Percentiles rank a stretch among this genome's conserved stretches.
Conservation (phyloP, 371 early-diverging fungal genomes). For the Dinochytrium kinnereticum region DNA sequence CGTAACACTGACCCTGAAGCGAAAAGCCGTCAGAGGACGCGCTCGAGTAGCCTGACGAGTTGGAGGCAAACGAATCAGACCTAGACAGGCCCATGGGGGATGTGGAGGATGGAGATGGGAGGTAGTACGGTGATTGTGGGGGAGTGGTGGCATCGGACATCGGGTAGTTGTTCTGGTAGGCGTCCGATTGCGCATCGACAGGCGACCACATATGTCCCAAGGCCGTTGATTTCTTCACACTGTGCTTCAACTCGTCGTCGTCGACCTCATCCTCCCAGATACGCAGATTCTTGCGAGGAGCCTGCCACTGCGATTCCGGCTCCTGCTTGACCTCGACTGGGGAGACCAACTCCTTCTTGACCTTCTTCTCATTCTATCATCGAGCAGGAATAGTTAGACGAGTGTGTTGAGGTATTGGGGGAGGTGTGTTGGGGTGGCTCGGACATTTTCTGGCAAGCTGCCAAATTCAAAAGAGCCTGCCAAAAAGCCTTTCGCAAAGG, state of each 20-base stretch:
- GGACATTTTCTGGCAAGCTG: background rate
- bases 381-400: too few species aligned
- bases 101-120: background rate
- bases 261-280: constrained; percentile 1
- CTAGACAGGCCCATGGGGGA: background rate
- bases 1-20: background rate
- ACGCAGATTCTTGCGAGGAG: background rate
- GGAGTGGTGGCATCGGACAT: background rate
- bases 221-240: background rate
- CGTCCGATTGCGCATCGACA: background rate
- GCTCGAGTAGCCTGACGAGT: background rate
- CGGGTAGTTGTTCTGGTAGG: background rate
- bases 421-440: too few species aligned
- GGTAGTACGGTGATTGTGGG: background rate
- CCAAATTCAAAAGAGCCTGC: background rate
- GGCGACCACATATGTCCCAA: background rate
- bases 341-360: too few species aligned
- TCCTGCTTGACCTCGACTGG: too few species aligned
- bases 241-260: background rate
- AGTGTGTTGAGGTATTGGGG: too few species aligned
- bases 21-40: background rate
- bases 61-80: background rate
- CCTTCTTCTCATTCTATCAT: too few species aligned
- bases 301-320: too few species aligned
- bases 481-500: background rate